Evolutionary conservation across 106 monocot species (phyloP), one percentile per base, ranked within the genome.

Genomic region (Acorus calamus): DNA sequence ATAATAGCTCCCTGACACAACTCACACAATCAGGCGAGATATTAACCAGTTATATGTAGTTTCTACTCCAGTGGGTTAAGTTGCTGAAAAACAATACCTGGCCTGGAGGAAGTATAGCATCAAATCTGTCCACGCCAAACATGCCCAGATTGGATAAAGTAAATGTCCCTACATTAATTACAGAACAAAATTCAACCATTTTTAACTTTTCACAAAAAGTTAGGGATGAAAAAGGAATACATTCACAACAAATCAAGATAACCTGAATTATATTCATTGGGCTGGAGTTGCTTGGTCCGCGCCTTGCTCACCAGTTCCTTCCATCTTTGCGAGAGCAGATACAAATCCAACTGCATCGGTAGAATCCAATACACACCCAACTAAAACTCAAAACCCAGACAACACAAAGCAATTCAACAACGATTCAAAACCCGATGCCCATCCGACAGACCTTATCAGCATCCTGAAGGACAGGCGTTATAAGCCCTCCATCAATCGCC

Each of bases 121-220:
- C 94, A 70, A 94, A 94, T 76, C 86, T 83, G 57, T 94, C 94
- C 9, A 94, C 94, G 11, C 94, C 94, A 76, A 94, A 94, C 94
- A 94, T 94, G 59, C 94, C 94, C 73, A 94, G 68, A 68, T 94
- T 94, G 42, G 94, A 94, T 9, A 93, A 57, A 41, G 93, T 86
- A 82, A 89, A 94, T 56, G 94, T 94, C 60, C 94, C 94, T 94
- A 49, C 45, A 77, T 4, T 60, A 66, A 46, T 63, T 14, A 4
- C 64, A 14, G 10, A 41, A 43, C 28, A 28, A 28, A 1, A 28
- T 28, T 28, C 28, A 28, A 28, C 28, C 28, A 28, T 28, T 28
- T 28, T 28, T 28, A 28, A 28, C 28, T 28, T 28, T 28, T 28
- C 28, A 28, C 28, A 28, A 28, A 28, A 28, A 28, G 28, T 28